These are phyloP conservation scores for Calonectria leucothoes DNA, from an alignment of 2,329 filamentous ascomycete species.

Conservation along the genomic window DNA sequence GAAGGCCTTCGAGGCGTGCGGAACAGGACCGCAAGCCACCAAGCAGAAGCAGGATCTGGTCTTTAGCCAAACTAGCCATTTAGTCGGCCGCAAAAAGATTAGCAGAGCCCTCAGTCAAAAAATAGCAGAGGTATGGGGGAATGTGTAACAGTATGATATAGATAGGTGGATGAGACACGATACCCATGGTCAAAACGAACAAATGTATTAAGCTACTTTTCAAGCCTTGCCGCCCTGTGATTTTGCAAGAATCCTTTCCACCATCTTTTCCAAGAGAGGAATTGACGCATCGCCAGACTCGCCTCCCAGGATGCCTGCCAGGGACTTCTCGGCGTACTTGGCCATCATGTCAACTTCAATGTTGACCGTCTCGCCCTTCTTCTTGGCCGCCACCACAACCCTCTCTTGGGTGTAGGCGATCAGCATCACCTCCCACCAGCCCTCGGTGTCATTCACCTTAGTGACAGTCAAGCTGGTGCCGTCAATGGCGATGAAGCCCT, in stretches of 20 bases:
- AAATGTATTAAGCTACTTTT: slow-evolving; percentile 15
- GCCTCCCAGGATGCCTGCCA: slow-evolving; percentile 75
- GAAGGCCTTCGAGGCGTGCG: slow-evolving; percentile 73
- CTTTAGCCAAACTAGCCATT: slow-evolving; percentile 62
- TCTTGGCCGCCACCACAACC: slow-evolving; percentile 84
- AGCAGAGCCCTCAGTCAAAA: slow-evolving; percentile 73
- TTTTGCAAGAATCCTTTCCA: slow-evolving; percentile 80
- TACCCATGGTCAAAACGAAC: slow-evolving; percentile 33
- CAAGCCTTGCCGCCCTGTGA: slow-evolving; percentile 49
- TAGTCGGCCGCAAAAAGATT: slow-evolving; percentile 78
- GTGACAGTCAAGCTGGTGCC: slow-evolving; percentile 96
- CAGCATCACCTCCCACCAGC: slow-evolving; percentile 97
- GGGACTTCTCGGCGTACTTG: slow-evolving; percentile 91
- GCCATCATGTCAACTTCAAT: slow-evolving; percentile 91
- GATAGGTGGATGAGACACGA: slow-evolving; percentile 29
- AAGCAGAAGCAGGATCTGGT: slow-evolving; percentile 73
- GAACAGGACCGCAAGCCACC: slow-evolving; percentile 58
- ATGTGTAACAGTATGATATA: slow-evolving; percentile 46
- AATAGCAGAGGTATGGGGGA: slow-evolving; percentile 79
- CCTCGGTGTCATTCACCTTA: slow-evolving; percentile 79
- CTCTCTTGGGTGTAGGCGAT: slow-evolving; percentile 97
- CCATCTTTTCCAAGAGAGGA: slow-evolving; percentile 76
- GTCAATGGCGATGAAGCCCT: slow-evolving; percentile 94
- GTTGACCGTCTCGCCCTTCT: slow-evolving; percentile 84
- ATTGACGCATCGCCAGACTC: slow-evolving; percentile 62